Evolutionary conservation across 208 protist genomes (phyloP), one percentile per base, ranked within the genome.

Genomic region (Wallacemonas rigidus): DNA sequence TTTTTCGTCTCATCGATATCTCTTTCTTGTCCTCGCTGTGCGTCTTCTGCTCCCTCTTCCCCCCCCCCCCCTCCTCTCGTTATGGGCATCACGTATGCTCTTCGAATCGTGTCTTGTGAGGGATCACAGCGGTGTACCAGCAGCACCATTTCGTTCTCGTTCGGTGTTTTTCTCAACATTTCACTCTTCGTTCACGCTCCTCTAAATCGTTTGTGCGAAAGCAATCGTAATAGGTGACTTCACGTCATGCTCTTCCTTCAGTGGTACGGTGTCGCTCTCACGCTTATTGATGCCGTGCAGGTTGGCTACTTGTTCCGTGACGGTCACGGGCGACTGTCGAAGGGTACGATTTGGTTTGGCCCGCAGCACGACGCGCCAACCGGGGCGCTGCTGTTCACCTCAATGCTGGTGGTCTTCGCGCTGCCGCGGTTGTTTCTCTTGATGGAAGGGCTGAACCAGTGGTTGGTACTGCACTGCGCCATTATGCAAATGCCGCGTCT

Each of bases 381-480:
- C 39, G 76, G 75, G 0, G 57, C 72, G 15, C 14, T 71, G 9
- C 74, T 92, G 12, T 82, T 82, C 69, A 79, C 82, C 3, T 51
- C 61, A 1, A 44, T 86, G 39, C 45, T 92, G n/a, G 6, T 80
- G n/a, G 69, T 86, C 48, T 58, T 90, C 43, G 76, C 74, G 48
- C 63, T 90, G 35, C 74, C 87, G 38, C 81, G 80, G 44, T 14
- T 85, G 1, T 82, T 88, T 51, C 77, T 89, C 2, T n/a, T 85
- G 15, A 53, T 83, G 4, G 77, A 92, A 51, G 82, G 85, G 2
- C 71, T 92, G 2, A 88, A 80, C 60, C 87, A 79, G 15, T 92
- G 85, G 85, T 35, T 85, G 7, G 50, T 88, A 47, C 63, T 92
- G 67, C 53, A 82, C 41, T 76, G 83, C 43, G 80, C 85, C 1